phyloP scores from a whole-genome alignment of 805 yeast genomes.

The Starmerella davenportii region DNA sequence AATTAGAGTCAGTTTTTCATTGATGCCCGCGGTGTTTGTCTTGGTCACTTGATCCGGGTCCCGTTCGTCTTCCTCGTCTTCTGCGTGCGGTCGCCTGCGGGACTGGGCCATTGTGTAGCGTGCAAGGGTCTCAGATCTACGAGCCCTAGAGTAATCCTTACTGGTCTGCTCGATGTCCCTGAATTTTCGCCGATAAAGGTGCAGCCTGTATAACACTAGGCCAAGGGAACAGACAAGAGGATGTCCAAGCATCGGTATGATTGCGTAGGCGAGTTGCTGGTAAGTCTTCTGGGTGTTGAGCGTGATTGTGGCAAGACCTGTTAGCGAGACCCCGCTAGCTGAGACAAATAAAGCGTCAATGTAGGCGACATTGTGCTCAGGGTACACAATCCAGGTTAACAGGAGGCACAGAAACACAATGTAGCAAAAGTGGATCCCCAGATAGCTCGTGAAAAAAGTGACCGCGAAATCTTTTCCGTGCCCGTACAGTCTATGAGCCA shows the following conservation, averaged over 20 bases:
- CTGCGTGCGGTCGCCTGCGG: no score
- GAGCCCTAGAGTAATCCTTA: conserved; percentile 60
- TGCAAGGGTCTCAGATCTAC: conserved; percentile 56
- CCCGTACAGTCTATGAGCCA: conserved; percentile 8
- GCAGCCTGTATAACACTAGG: conserved; percentile 57
- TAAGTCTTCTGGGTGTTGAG: conserved; percentile 44
- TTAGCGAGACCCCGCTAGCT: conserved; percentile 68
- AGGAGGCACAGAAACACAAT: conserved; percentile 41
- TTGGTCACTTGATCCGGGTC: no score
- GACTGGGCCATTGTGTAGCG: conserved; percentile 21
- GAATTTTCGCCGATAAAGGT: conserved; percentile 78
- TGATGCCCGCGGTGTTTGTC: no score
- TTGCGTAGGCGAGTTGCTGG: conserved; percentile 62
- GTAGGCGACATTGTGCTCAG: conserved; percentile 45
- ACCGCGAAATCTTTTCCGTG: background rate
- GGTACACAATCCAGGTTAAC: conserved; percentile 61
- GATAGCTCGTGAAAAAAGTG: conserved; percentile 10
- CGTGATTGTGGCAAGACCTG: conserved; percentile 73
- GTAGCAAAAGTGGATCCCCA: conserved; percentile 33
- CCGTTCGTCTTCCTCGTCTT: no score
- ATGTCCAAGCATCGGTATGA: conserved; percentile 49
- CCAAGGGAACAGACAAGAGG: conserved; percentile 79
- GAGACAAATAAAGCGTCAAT: conserved; percentile 67
- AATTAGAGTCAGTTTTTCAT: no score
- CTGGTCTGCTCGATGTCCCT: conserved; percentile 65